Base-by-base conservation (phyloP, 208 protist species). In the Crithidia acanthocephali region DNA sequence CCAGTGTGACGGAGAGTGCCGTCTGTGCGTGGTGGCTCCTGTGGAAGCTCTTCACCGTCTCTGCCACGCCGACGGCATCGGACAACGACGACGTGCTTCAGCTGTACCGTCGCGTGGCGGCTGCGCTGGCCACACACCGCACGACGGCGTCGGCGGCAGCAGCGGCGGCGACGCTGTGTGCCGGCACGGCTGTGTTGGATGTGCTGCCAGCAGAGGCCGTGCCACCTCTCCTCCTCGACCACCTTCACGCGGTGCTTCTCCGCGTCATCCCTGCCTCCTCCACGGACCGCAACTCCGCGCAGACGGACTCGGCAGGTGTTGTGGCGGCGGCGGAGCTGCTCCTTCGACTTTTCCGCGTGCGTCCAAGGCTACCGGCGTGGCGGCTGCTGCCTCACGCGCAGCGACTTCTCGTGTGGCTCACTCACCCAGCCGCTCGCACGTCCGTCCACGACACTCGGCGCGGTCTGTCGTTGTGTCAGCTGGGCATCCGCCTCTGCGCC, bases 351-450 rank as follows among this genome's bases (percentile, higher is more conserved):
- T 68, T 72, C 28, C 51, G 42, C 27, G 30, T 78, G 0, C 72
- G 65, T 11, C 72, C 72, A n/a, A 64, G 72, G 2, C 32, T 78
- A 30, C 72, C 72, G 30, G 57, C 56, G 25, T 64, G 30, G 50
- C 57, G 52, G 65, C 56, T 72, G 48, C 51, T 78, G 20, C 72
- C 72, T 22, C 72, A 68, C 40, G 72, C 59, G 40, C 72, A 78
- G 44, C 64, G 27, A 8, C 65, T 72, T 11, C 57, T 78, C 8
- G 59, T 72, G 45, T 67, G 58, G 65, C 72, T 78, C 13, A 56
- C 72, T 13, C 57, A 55, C 25, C 22, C 58, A 2, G 23, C 8
- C 9, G 2, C 2, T 18, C 52, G 52, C 52, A 20, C 50, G n/a
- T 40, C 35, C 35, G 35, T 40, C 35, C 35, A 53, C 8, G 15